Conservation (phyloP, 345 rosid genomes). For the Eucalyptus paniculata region DNA sequence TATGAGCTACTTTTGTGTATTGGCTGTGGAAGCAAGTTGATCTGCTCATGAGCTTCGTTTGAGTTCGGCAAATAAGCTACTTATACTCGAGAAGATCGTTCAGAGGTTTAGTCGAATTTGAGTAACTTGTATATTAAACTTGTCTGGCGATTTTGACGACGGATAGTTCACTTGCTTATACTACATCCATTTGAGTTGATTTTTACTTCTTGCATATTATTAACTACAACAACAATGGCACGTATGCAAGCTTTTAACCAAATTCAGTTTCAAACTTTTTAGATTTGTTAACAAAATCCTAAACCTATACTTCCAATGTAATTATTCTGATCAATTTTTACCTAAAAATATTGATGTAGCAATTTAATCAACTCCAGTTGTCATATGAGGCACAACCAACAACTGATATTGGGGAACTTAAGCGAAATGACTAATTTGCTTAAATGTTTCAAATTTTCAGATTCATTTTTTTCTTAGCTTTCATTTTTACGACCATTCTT, state of each 20-base stretch:
- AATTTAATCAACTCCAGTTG: accelerated
- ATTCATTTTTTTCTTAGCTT: background rate
- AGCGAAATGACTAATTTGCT: background rate
- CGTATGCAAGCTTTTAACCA: background rate
- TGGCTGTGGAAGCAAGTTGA: background rate
- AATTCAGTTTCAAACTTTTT: background rate
- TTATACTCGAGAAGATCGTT: background rate
- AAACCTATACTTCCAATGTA: background rate
- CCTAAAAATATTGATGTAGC: background rate
- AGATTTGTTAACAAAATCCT: background rate
- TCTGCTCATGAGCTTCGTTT: background rate
- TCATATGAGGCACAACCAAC: background rate
- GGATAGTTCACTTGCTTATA: background rate
- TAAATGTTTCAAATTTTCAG: background rate
- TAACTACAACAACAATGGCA: background rate
- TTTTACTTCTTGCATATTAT: background rate
- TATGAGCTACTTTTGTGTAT: background rate
- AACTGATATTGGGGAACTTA: background rate
- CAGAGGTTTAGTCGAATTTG: background rate
- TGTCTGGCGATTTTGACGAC: background rate
- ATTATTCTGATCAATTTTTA: background rate
- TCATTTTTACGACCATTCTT: background rate
- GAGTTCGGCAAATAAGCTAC: background rate
- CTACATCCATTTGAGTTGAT: background rate
- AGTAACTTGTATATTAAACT: background rate